These are phyloP conservation scores for Oenanthe javanica DNA, from an alignment of 140 eudicot species.

Conservation along the genomic window DNA sequence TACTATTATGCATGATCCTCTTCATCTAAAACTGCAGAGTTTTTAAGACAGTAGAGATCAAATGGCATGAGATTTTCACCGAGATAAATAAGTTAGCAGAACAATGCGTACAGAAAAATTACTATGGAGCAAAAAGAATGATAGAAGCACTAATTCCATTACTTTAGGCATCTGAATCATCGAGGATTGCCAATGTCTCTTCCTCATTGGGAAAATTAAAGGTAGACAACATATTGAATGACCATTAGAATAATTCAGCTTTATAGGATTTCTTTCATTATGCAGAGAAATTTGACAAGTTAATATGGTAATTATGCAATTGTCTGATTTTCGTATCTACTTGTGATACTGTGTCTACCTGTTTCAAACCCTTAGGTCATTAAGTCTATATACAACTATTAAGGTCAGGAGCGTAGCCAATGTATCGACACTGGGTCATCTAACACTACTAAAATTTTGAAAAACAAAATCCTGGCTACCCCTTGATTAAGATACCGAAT, in stretches of 20 bases:
- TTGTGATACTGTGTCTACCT: neutral
- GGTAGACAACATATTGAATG: conserved; percentile 21
- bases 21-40: neutral
- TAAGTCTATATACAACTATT: neutral
- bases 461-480: too few species aligned
- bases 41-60: conserved; percentile 5
- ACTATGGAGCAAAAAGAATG: conserved; percentile 22
- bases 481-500: neutral
- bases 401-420: too few species aligned
- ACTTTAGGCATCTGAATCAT: conserved; percentile 33
- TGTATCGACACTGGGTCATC: too few species aligned
- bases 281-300: too few species aligned
- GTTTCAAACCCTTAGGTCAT: neutral
- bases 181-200: conserved; percentile 43
- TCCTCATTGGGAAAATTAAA: conserved; percentile 28
- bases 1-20: neutral
- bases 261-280: too few species aligned
- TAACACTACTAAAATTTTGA: too few species aligned
- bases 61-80: conserved; percentile 5
- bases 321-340: neutral
- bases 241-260: too few species aligned
- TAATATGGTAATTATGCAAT: too few species aligned
- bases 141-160: conserved; percentile 32
- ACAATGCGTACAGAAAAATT: conserved; percentile 38
- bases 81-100: conserved; percentile 24